Evolutionary conservation across 495 filamentous ascomycete genomes (phyloP).

Genomic region (Xylaria flabelliformis): DNA sequence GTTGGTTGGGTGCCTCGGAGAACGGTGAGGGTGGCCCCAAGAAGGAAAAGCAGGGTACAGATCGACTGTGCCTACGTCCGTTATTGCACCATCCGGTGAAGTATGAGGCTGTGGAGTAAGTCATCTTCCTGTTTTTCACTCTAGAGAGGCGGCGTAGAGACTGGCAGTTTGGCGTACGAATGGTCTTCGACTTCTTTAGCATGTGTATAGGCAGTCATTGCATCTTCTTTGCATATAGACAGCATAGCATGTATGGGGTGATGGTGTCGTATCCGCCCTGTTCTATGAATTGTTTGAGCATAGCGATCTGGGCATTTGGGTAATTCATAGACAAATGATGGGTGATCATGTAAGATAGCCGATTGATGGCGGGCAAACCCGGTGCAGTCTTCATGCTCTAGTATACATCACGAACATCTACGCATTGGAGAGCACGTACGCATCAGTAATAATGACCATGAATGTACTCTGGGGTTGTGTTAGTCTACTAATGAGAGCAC

Average conservation of each 20-base stretch:
- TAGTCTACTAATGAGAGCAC: neutral
- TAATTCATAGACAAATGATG: neutral
- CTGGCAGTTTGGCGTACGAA: slow-evolving; percentile 1
- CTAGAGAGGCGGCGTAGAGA: neutral
- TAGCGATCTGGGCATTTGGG: neutral
- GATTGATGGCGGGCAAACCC: neutral
- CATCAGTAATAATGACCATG: neutral
- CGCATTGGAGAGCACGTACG: neutral
- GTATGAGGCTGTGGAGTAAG: slow-evolving; percentile 36
- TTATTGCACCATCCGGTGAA: slow-evolving; percentile 88
- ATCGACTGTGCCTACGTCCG: slow-evolving; percentile 80
- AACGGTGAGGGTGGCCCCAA: slow-evolving; percentile 51
- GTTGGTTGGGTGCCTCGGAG: slow-evolving; percentile 55
- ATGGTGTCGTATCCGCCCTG: neutral
- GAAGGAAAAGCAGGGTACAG: slow-evolving; percentile 54
- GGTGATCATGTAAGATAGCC: slow-evolving; percentile 2
- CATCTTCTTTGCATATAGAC: neutral
- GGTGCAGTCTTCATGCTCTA: neutral
- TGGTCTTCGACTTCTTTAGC: neutral
- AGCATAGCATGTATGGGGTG: slow-evolving; percentile 3
- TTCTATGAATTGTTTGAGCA: slow-evolving; percentile 4
- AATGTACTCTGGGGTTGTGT: neutral
- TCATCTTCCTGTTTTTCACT: neutral
- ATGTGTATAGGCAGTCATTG: neutral
- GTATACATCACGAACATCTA: neutral